Base-by-base conservation (phyloP, 2,329 filamentous ascomycete species). In the Plectosphaerella cucumerina region DNA sequence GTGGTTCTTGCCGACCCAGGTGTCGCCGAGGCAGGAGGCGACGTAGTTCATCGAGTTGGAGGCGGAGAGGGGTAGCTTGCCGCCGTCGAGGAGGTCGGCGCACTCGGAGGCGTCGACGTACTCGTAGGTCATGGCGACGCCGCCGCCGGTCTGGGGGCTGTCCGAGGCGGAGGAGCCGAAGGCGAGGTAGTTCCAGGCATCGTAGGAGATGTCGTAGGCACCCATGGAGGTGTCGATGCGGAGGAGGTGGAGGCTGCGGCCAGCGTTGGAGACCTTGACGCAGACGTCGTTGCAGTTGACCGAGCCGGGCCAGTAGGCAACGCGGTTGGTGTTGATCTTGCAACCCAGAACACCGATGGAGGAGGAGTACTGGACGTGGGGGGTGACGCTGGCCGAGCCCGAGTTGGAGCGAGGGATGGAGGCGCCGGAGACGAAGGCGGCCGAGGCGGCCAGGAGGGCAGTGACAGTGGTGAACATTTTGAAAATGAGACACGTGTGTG, bases 141-240 rank as follows among this genome's bases (percentile, higher is more conserved):
- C 73, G 44, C 80, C 80, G 52, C 79, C 80, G 34, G 62, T 52
- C 3, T 70, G 65, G 14, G 79, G 78, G 47, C 70, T 60, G 14
- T 70, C 62, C 8, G 65, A 68, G 39, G 80, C 81, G 12, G 71
- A 69, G 53, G 71, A 59, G 56, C 80, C 80, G 33, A 72, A 77
- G 58, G 65, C 65, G 39, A 84, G 77, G 59, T 77, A 77, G 70
- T 81, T 82, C 78, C 78, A 84, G 47, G 80, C 80, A 55, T 84
- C 80, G 69, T 84, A 84, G 51, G 70, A 75, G 67, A 84, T 75
- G 65, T 84, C 81, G 63, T 80, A 63, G 48, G 80, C 80, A 46
- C 79, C 80, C 39, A 69, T 71, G 1, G 80, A 83, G 48, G 70
- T 65, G 69, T 84, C 81, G 55, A 84, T 68, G 62, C 74, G 74